Evolutionary conservation across 2,329 filamentous ascomycete genomes (phyloP).

Genomic region (Xylariomycetidae sp.): DNA sequence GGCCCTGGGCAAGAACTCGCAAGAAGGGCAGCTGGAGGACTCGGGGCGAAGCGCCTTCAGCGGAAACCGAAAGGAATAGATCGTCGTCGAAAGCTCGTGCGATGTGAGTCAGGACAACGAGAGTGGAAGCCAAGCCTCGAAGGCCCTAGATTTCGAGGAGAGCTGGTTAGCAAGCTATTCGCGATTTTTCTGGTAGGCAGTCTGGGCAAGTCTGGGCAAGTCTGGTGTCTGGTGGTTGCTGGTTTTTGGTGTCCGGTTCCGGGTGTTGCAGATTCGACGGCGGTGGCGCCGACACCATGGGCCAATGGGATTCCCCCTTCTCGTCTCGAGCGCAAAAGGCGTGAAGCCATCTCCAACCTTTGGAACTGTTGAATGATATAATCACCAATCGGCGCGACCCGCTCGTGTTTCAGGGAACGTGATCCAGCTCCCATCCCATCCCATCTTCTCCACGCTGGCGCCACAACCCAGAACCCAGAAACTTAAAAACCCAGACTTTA

Average conservation of each 20-base stretch:
- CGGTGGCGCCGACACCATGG: neutral
- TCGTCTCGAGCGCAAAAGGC: no score
- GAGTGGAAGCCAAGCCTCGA: conserved; percentile 49
- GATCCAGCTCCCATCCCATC: no score
- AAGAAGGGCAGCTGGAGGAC: conserved; percentile 55
- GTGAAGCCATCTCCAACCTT: no score
- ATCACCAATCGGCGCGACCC: no score
- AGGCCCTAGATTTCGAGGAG: conserved; percentile 41
- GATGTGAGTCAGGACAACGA: conserved; percentile 52
- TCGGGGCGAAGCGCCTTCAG: conserved; percentile 39
- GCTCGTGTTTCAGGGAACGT: no score
- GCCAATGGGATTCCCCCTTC: neutral
- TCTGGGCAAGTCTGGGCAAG: no score
- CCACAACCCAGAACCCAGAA: no score
- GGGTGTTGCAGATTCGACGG: neutral
- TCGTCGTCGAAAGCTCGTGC: conserved; percentile 45
- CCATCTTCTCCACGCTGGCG: no score
- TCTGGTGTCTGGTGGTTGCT: no score
- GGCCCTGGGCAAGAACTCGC: conserved; percentile 54
- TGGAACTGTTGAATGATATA: no score
- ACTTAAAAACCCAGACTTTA: neutral
- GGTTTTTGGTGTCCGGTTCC: neutral
- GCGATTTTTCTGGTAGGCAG: no score
- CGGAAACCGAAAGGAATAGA: conserved; percentile 42
- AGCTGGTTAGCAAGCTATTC: no score